Evolutionary conservation across 1,284 basidiomycete genomes (phyloP).

Genomic region (Ganoderma lingzhi): DNA sequence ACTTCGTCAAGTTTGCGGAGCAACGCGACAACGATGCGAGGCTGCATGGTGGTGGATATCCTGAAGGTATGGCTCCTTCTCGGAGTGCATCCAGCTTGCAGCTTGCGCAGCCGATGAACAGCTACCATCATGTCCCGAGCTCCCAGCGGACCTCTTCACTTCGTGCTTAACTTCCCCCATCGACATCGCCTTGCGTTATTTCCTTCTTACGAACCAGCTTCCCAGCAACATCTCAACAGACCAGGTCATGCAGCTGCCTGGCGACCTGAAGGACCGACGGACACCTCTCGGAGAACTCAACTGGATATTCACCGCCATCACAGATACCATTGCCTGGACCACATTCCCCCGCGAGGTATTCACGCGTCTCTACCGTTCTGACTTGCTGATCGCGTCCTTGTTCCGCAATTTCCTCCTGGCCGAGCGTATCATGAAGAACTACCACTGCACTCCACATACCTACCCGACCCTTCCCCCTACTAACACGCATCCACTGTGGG

Average conservation of each 20-base stretch:
- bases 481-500: slow-evolving; percentile 96
- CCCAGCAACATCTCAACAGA: slow-evolving; percentile 84
- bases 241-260: slow-evolving; percentile 95
- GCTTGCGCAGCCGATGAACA: slow-evolving; percentile 94
- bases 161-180: slow-evolving; percentile 98
- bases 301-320: slow-evolving; percentile 99
- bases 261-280: slow-evolving; percentile 94
- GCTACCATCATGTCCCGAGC: slow-evolving; percentile 94
- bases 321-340: slow-evolving; percentile 99
- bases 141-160: slow-evolving; percentile 97
- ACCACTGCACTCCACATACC: slow-evolving; percentile 97
- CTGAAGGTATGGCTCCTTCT: slow-evolving; percentile 74
- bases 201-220: slow-evolving; percentile 90
- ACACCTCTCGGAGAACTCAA: slow-evolving; percentile 98
- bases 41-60: slow-evolving; percentile 64
- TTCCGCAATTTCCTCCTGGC: slow-evolving; percentile 98
- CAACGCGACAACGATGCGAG: slow-evolving; percentile 84
- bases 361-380: slow-evolving; percentile 94
- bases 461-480: slow-evolving; percentile 92
- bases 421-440: slow-evolving; percentile 98
- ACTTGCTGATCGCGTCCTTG: slow-evolving; percentile 94
- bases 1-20: slow-evolving; percentile 91
- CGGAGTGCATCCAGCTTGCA: slow-evolving; percentile 94
- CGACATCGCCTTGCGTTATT: slow-evolving; percentile 96
- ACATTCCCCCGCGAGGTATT: slow-evolving; percentile 95